These are phyloP conservation scores for Skeletonema marinoi DNA, from an alignment of 108 stramenopile species.

Conservation along the genomic window DNA sequence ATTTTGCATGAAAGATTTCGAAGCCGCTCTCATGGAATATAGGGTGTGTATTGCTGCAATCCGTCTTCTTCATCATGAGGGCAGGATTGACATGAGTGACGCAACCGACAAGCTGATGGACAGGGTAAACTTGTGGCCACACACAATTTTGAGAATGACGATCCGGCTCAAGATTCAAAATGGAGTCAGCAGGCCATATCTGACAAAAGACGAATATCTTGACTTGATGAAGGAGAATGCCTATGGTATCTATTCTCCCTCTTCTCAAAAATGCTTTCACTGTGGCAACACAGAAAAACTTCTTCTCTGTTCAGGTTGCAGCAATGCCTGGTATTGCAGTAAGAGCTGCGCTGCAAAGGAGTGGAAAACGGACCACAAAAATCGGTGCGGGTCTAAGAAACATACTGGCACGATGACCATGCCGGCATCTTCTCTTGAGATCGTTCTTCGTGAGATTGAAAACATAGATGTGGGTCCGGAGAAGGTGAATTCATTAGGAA, in stretches of 20 bases:
- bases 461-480: not conserved
- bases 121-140: not conserved
- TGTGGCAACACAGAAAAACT: not conserved
- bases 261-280: not conserved
- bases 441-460: not conserved
- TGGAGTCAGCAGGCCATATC: not conserved
- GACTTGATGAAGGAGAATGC: slow-evolving; percentile 6
- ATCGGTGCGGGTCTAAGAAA: not conserved
- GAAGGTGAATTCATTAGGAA: not conserved
- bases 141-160: not conserved
- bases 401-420: not conserved
- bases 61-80: not conserved
- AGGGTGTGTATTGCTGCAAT: not conserved
- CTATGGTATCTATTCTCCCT: not conserved
- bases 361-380: not conserved
- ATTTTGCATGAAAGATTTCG: not conserved
- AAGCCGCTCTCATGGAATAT: not conserved
- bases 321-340: not conserved
- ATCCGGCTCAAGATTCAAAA: not conserved
- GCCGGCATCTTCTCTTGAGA: not conserved
- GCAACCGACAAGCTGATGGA: not conserved
- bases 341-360: not conserved
- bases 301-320: not conserved
- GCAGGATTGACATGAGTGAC: not conserved
- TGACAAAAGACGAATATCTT: not conserved